Evolutionary conservation across 2,329 filamentous ascomycete genomes (phyloP).

Genomic region (Didymella sp.): DNA sequence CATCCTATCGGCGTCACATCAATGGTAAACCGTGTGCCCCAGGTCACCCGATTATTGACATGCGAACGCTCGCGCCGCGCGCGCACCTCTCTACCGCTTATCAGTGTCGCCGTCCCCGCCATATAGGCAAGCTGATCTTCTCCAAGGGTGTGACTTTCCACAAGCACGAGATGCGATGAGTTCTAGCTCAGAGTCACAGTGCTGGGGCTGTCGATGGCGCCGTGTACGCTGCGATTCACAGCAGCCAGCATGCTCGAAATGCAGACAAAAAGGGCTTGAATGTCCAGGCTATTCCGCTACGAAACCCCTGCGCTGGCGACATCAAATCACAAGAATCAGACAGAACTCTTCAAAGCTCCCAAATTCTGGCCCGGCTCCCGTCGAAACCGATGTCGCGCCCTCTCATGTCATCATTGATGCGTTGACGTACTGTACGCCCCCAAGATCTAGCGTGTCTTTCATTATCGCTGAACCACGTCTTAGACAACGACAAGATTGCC

Average conservation of each 20-base stretch:
- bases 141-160: neutral
- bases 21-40: too few relatives aligned
- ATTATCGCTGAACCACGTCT: neutral
- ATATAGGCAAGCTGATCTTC: neutral
- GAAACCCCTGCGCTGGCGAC: constrained; percentile 5
- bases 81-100: neutral
- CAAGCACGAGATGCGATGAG: neutral
- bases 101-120: neutral
- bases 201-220: constrained; percentile 7
- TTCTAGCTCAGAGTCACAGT: neutral
- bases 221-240: constrained; percentile 7
- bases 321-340: neutral
- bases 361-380: too few relatives aligned
- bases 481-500: neutral
- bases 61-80: neutral
- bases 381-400: neutral
- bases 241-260: constrained; percentile 5
- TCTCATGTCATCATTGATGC: constrained; percentile 1
- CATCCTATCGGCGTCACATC: too few relatives aligned
- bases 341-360: neutral
- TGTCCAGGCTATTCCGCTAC: constrained; percentile 6
- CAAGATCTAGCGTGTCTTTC: neutral
- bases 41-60: neutral
- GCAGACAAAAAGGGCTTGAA: neutral
- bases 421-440: constrained; percentile 6